Conservation (phyloP, 495 filamentous ascomycete genomes). For the Podospora appendiculata region DNA sequence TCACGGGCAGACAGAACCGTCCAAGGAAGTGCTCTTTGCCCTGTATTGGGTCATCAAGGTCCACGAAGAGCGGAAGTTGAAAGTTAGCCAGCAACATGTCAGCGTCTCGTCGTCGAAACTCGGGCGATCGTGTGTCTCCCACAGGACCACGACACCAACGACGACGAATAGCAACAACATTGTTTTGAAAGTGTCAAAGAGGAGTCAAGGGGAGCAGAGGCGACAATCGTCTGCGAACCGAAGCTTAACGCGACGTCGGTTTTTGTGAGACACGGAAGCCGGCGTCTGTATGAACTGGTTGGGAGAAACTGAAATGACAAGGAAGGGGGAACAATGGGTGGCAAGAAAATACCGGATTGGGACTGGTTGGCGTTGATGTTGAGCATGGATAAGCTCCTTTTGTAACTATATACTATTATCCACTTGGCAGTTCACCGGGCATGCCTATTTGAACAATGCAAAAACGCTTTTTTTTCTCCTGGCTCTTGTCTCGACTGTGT, state of each 20-base stretch:
- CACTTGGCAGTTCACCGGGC: too few species aligned
- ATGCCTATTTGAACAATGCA: too few species aligned
- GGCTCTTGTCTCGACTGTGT: too few species aligned
- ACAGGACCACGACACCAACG: conserved; percentile 13
- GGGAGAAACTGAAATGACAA: neutral
- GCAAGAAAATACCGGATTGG: neutral
- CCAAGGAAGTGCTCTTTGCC: conserved; percentile 44
- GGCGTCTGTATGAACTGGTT: neutral
- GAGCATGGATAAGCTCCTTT: too few species aligned
- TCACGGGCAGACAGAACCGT: conserved; percentile 37
- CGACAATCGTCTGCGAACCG: neutral
- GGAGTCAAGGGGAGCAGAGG: conserved; percentile 1
- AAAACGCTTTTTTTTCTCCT: too few species aligned
- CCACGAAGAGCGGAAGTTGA: conserved; percentile 31
- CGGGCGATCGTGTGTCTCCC: conserved; percentile 13
- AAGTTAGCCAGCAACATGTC: conserved; percentile 14
- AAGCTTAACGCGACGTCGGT: conserved; percentile 11
- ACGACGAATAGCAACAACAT: conserved; percentile 1
- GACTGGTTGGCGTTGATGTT: neutral
- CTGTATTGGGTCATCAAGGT: conserved; percentile 43
- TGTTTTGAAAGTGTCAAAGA: conserved; percentile 14
- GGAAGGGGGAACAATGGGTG: neutral
- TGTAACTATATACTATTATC: too few species aligned
- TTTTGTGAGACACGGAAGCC: conserved; percentile 1
- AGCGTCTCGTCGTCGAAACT: conserved; percentile 12